Base-by-base conservation (phyloP, 2,329 filamentous ascomycete species). In the Didymella lethalis region DNA sequence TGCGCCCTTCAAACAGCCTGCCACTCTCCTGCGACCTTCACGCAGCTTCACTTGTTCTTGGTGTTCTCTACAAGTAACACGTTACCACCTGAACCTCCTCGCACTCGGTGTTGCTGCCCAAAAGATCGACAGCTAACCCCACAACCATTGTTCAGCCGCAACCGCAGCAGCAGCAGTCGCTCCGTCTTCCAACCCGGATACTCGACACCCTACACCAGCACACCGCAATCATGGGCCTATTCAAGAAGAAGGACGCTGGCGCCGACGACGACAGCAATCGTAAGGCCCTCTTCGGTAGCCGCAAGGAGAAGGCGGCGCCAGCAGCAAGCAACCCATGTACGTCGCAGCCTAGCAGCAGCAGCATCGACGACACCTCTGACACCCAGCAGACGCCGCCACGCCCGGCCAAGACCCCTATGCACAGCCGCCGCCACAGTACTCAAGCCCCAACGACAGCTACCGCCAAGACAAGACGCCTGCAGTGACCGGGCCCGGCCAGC, bases 271-370 rank as follows among this genome's bases (percentile, higher is more conserved):
- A 84, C 47, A 79, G 84, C 58, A 82, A 80, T 73, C 83, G 85
- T 73, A 79, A 78, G 56, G 84, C 85, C n/a, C 83, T 88, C 31
- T 88, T 88, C 67, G 84, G 85, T 64, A 79, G 79, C 64, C 79
- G 82, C 63, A 86, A 79, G 61, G 71, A 73, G 65, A 86, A 86
- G 73, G 52, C 52, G 7, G 45, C 53, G 25, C 23, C 46, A 3
- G 26, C 57, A 12, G 26, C 57, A 23, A 60, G 57, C 52, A 60
- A 60, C 48, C 57, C 57, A 45, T 60, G 57, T 60, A 60, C 4
- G 52, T 45, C 16, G 52, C 43, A 18, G 12, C 31, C 38, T 25
- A 25, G 45, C 36, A 23, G 23, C 23, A 23, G 23, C 23, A 14
- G 25, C 41, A 44, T 26, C 10, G 23, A 20, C 16, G 12, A 20